These are phyloP conservation scores for Podospora bellae-mahoneyi DNA, from an alignment of 495 filamentous ascomycete genomes.

Conservation along the genomic window DNA sequence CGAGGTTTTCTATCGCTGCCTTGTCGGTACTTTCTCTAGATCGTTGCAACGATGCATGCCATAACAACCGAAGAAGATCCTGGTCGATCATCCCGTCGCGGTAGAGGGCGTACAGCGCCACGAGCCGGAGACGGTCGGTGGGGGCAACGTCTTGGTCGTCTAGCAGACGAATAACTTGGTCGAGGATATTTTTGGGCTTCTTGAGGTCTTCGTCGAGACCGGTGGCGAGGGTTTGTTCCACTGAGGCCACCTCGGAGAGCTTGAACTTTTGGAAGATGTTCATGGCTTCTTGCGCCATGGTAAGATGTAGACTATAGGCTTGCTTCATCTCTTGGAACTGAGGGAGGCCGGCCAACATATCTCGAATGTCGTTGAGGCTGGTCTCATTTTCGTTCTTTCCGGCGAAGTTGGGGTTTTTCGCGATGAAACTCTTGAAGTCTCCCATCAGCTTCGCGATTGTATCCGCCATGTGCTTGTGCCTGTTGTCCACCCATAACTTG, in stretches of 20 bases:
- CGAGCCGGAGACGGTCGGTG: conserved; percentile 76
- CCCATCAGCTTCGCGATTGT: conserved; percentile 88
- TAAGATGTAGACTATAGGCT: conserved; percentile 89
- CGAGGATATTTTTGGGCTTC: conserved; percentile 82
- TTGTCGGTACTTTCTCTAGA: conserved; percentile 51
- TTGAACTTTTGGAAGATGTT: conserved; percentile 80
- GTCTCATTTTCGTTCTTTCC: conserved; percentile 62
- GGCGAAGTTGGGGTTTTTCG: conserved; percentile 90
- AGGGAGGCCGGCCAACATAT: conserved; percentile 92
- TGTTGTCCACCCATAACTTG: conserved; percentile 86
- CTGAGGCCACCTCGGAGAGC: conserved; percentile 77
- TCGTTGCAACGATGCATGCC: conserved; percentile 73
- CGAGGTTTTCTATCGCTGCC: conserved; percentile 71
- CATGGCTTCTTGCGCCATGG: conserved; percentile 99
- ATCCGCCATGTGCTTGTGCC: conserved; percentile 96
- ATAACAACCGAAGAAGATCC: conserved; percentile 79
- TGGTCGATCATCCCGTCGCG: conserved; percentile 83
- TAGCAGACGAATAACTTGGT: conserved; percentile 78
- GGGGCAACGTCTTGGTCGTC: conserved; percentile 70
- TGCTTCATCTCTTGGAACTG: conserved; percentile 95
- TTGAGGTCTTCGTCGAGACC: conserved; percentile 90
- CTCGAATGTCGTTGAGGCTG: conserved; percentile 87
- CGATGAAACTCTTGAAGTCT: conserved; percentile 88
- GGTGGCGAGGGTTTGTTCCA: conserved; percentile 83
- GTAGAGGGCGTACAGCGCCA: conserved; percentile 81